Evolutionary conservation across 805 yeast genomes (phyloP).

Genomic region (Candida alai): DNA sequence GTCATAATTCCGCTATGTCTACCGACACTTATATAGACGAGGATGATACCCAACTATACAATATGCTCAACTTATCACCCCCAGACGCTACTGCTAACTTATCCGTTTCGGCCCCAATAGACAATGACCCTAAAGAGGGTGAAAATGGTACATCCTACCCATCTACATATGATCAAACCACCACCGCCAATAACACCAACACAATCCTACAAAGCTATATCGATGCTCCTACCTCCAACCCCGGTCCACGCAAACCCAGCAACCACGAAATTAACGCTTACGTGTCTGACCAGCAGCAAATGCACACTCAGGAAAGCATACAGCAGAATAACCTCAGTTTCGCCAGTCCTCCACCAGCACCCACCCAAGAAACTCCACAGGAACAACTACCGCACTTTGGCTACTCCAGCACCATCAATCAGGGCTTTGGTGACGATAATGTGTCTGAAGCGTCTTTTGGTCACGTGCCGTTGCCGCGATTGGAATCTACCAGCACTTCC

Average conservation of each 20-base stretch:
- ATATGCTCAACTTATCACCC: slow-evolving; percentile 30
- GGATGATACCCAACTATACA: slow-evolving; percentile 28
- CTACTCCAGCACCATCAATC: neutral
- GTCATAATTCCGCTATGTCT: slow-evolving; percentile 9
- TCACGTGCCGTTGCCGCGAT: slow-evolving; percentile 3
- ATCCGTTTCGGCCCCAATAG: neutral
- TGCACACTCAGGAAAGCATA: slow-evolving; percentile 3
- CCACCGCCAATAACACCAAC: slow-evolving; percentile 7
- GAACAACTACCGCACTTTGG: slow-evolving; percentile 1
- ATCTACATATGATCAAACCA: slow-evolving; percentile 3
- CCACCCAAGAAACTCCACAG: neutral
- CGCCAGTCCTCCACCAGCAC: neutral
- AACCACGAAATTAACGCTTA: neutral
- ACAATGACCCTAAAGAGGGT: neutral
- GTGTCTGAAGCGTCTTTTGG: no score
- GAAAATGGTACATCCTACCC: neutral
- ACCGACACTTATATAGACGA: slow-evolving; percentile 8
- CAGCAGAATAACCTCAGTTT: neutral
- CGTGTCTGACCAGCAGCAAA: slow-evolving; percentile 4
- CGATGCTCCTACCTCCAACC: neutral
- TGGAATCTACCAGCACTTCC: slow-evolving; percentile 11
- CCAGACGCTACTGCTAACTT: slow-evolving; percentile 10
- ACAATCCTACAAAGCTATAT: neutral
- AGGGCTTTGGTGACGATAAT: no score
- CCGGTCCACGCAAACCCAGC: neutral